Base-by-base conservation (phyloP, 768 basidiomycete species). In the Panaeolus cyanescens region DNA sequence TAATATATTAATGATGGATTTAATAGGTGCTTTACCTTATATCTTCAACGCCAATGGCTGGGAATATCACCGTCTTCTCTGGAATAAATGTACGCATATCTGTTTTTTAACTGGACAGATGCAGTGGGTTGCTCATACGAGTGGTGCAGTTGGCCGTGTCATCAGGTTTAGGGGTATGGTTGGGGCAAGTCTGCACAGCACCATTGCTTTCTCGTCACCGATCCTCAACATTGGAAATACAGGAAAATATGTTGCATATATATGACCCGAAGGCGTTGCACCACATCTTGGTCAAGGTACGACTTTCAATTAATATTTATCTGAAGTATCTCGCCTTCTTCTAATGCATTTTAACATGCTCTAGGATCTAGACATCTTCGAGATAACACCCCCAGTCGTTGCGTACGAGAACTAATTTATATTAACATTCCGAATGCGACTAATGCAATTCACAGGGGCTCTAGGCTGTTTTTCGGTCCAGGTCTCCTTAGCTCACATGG, bases 261-360 rank as follows among this genome's bases (percentile, higher is more conserved):
- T 82, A 68, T 58, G 83, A 84, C 58, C 79, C 81, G 0, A 74
- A 73, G 40, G 83, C 81, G 0, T 61, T 84, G 55, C 74, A 82
- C 59, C 77, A 79, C 59, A 77, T 84, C 45, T 34, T 81, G 13
- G 71, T 82, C 58, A 83, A 82, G 68, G 69, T 63, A 31, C 45
- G 36, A 12, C 42, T 22, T 20, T 8, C 28, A 6, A 9, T 31
- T 12, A 57, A 55, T 28, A 22, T 32, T 20, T 12, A 2, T 61
- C 22, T 17, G 17, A 33, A 7, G 22, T 30, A 50, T 34, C 13
- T n/a, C 34, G 20, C 19, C 28, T 20, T 25, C 28, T 32, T 5
- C 28, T 54, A 13, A 39, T 19, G 31, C 19, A 20, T 22, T 39
- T 15, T n/a, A n/a, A n/a, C n/a, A n/a, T n/a, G n/a, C 4, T 15